Conservation (phyloP, 768 basidiomycete genomes). For the Mycena olivaceomarginata region DNA sequence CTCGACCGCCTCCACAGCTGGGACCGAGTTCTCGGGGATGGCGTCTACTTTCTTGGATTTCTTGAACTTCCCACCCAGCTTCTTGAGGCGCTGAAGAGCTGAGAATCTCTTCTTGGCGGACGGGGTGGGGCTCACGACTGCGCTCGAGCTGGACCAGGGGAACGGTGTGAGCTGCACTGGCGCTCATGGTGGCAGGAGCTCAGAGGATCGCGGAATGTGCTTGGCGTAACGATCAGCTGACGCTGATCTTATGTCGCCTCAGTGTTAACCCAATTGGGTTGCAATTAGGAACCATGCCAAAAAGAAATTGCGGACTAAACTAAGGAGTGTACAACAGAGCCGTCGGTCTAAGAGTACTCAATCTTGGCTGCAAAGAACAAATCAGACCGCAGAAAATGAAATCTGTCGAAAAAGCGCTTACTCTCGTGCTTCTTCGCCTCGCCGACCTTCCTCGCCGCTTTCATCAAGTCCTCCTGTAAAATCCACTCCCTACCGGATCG, state of each 20-base stretch:
- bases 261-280: neutral
- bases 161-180: neutral
- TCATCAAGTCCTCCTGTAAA: conserved; percentile 96
- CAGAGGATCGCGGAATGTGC: neutral
- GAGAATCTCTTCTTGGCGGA: conserved; percentile 41
- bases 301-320: conserved; percentile 2
- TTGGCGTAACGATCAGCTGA: conserved; percentile 31
- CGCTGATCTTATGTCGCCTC: neutral
- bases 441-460: conserved; percentile 95
- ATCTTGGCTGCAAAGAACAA: conserved; percentile 65
- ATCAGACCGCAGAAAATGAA: conserved; percentile 30
- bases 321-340: neutral
- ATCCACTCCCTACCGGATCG: conserved; percentile 81
- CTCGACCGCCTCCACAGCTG: neutral
- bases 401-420: conserved; percentile 61
- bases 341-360: conserved; percentile 63
- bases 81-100: conserved; percentile 44
- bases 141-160: conserved; percentile 23
- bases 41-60: conserved; percentile 33
- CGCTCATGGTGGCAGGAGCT: conserved; percentile 27
- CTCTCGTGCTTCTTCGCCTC: conserved; percentile 99
- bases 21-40: conserved; percentile 22
- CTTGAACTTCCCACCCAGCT: conserved; percentile 42
- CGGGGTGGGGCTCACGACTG: conserved; percentile 40
- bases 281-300: neutral